Evolutionary conservation across 805 yeast genomes (phyloP), one percentile per base, ranked within the genome.

Genomic region (Wickerhamiella australiensis): DNA sequence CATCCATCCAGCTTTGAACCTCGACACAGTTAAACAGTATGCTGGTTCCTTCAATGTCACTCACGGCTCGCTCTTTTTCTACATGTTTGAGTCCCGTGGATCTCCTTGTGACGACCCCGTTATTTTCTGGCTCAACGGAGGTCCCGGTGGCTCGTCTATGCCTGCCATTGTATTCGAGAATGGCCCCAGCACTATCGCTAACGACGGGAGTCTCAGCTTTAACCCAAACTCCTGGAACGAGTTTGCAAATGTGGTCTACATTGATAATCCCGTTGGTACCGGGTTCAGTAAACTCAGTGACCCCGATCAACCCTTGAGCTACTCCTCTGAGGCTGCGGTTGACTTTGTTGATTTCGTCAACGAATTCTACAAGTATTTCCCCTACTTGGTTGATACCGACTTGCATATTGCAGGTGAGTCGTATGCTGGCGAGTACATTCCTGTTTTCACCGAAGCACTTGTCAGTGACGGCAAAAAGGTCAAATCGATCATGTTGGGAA

Each of bases 321-420:
- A 27, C 26, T 82, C 92, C 33, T 79, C 76, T 33, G 78, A 83
- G 51, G 94, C 94, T 23, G 87, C 85, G 43, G 70, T 78, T 61
- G 94, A 83, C 58, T 85, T 82, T 25, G 80, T 74, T 59, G 81
- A 81, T 1, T 83, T 83, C 59, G 70, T 83, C 64, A 80, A 80
- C 61, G 71, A 81, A 57, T 83, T 83, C 65, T 83, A 81, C 68
- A 72, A 77, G 57, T 79, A 80, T 59, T 83, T 80, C 70, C 70
- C 72, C 9, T 66, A 71, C 48, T 80, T 74, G 60, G 60, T 66
- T 12, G 68, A 74, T 47, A 36, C 48, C 1, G 72, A 72, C 47
- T 80, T 83, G 75, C 90, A 82, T 63, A 79, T 83, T 62, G 81
- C 92, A 40, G 94, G 92, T 58, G 92, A 83, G 62, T 79, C 86